Evolutionary conservation across 345 rosid species (phyloP).

Genomic region (Cardiospermum halicacabum): DNA sequence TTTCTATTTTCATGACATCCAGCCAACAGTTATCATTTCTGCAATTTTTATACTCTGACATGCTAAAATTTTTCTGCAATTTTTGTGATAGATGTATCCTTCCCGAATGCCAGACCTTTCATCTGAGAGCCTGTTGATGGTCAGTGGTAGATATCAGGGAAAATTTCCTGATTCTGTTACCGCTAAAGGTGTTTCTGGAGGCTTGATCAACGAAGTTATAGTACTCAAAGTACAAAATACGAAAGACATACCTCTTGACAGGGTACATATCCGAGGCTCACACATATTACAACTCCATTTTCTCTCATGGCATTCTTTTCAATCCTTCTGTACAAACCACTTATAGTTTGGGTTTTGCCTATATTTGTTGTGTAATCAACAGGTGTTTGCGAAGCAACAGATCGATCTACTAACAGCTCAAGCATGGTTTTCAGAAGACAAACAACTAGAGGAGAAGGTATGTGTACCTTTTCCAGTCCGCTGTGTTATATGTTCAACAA

Average conservation of each 20-base stretch:
- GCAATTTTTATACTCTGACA: not conserved
- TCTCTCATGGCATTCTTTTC: no score
- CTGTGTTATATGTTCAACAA: not conserved
- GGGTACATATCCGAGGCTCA: slow-evolving; percentile 40
- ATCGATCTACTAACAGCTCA: slow-evolving; percentile 76
- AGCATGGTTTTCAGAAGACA: slow-evolving; percentile 79
- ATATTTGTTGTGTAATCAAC: slow-evolving; percentile 9
- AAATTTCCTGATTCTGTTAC: slow-evolving; percentile 48
- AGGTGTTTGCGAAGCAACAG: slow-evolving; percentile 71
- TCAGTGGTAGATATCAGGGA: slow-evolving; percentile 69
- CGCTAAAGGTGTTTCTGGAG: slow-evolving; percentile 54
- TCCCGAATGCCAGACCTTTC: slow-evolving; percentile 61
- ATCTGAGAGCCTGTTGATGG: slow-evolving; percentile 41
- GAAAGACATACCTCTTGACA: slow-evolving; percentile 56
- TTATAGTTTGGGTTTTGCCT: not conserved
- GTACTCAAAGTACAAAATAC: slow-evolving; percentile 53
- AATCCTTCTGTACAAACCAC: no score
- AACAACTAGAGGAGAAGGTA: slow-evolving; percentile 75
- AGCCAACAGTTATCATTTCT: not conserved
- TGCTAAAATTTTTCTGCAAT: slow-evolving; percentile 8
- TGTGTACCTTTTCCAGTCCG: not conserved
- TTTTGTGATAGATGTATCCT: slow-evolving; percentile 49
- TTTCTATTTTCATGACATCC: not conserved
- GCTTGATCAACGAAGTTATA: slow-evolving; percentile 39
- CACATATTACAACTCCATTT: no score